Base-by-base conservation (phyloP, 176 grass and related monocot species). In the Carex kokanica region DNA sequence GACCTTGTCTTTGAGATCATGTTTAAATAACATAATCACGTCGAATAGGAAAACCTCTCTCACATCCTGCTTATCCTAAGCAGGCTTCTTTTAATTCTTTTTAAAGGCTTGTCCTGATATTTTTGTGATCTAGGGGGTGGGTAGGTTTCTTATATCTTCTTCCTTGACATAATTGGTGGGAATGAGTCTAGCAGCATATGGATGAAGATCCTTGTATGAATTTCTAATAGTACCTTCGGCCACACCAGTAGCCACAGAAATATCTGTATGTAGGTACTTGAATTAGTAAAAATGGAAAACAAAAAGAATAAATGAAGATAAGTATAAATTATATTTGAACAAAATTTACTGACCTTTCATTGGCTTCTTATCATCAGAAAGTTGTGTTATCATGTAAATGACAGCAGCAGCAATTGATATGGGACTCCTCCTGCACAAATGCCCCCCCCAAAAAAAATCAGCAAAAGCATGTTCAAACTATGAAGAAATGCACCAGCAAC, bases 301-400 rank as follows among this genome's bases (percentile, higher is more conserved):
- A 29, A 45, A 64, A 16, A 60, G 41, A 43, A 78, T 34, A 49
- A 7, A 45, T 1, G 38, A 54, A 43, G 8, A 62, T 52, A 74
- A 14, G 17, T 60, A 53, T 3, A 83, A 68, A 1, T 21, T 55
- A 78, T 55, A 9, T 45, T 78, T n/a, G 12, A 58, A 60, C 20
- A 6, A 38, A 63, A 62, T 4, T 83, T 73, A 40, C 36, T 49
- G 69, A 97, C 94, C 94, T 91, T 97, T 97, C 51, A 97, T 91
- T 15, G 94, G 91, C 66, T 91, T 97, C 78, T 97, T 97, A 57
- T 93, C 94, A n/a, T 97, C 94, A 25, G 91, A 97, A 10, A 97
- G 85, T 80, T 97, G 94, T 41, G 94, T 97, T 86, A 97, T 97
- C 94, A 97, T 97, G 78, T 97, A 97, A 68, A 97, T 97, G 52